Evolutionary conservation across 1,139 yeast species (phyloP).

Genomic region (Geotrichum europaeum): DNA sequence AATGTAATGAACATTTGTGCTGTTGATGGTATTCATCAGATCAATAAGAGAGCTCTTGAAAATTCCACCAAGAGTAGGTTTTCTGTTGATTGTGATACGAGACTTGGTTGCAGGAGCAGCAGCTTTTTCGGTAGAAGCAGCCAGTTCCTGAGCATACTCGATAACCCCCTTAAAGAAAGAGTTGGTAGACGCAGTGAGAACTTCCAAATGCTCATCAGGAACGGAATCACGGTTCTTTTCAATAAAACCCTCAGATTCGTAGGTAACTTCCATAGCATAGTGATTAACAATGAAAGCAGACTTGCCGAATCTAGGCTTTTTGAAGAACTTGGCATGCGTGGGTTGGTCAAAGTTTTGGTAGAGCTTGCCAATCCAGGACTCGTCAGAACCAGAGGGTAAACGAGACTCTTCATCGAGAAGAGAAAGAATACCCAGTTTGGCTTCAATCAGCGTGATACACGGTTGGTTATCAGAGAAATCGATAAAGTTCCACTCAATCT

Average conservation of each 20-base stretch:
- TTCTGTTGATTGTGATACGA: slow-evolving; percentile 49
- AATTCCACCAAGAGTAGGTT: slow-evolving; percentile 92
- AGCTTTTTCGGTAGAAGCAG: slow-evolving; percentile 49
- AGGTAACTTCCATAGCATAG: slow-evolving; percentile 90
- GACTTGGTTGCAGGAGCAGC: slow-evolving; percentile 32
- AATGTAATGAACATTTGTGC: slow-evolving; percentile 93
- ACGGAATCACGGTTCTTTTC: slow-evolving; percentile 97
- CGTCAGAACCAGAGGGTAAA: slow-evolving; percentile 89
- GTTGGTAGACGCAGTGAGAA: slow-evolving; percentile 64
- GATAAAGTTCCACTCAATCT: slow-evolving; percentile 94
- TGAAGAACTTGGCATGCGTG: slow-evolving; percentile 73
- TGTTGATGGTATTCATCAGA: slow-evolving; percentile 84
- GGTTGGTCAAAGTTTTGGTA: slow-evolving; percentile 78
- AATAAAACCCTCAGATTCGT: slow-evolving; percentile 90
- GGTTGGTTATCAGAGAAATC: slow-evolving; percentile 97
- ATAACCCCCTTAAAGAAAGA: slow-evolving; percentile 58
- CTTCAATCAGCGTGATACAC: slow-evolving; percentile 88
- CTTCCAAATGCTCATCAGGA: slow-evolving; percentile 90
- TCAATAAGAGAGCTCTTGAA: slow-evolving; percentile 90
- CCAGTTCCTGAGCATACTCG: slow-evolving; percentile 56
- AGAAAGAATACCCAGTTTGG: slow-evolving; percentile 79
- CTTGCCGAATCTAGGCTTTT: slow-evolving; percentile 92
- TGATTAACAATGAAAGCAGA: slow-evolving; percentile 86
- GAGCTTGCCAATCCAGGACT: slow-evolving; percentile 86
- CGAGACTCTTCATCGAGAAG: slow-evolving; percentile 93